Conservation (phyloP, 192 early-diverging fungal genomes). For the Podochytrium sp. region DNA sequence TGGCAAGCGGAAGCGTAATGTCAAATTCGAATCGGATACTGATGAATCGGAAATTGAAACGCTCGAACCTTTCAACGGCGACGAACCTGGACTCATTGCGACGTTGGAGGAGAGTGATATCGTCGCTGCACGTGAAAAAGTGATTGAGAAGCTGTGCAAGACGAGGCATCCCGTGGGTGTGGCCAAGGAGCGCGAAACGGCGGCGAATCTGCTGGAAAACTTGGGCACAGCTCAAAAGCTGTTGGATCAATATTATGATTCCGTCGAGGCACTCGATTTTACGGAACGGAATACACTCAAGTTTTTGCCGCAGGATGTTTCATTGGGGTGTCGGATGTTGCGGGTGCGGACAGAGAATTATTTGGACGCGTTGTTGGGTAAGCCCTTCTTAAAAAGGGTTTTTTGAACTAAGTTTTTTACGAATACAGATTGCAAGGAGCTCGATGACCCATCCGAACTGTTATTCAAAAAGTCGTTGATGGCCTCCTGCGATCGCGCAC, state of each 20-base stretch:
- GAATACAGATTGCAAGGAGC: background rate
- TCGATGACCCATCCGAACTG: conserved; percentile 4
- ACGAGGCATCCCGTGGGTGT: background rate
- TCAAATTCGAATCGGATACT: background rate
- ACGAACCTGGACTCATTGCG: background rate
- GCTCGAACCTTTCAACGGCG: background rate
- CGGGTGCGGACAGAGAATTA: conserved; percentile 1
- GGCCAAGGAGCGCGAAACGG: background rate
- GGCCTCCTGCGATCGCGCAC: background rate
- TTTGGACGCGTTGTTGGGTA: background rate
- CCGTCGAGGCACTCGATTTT: conserved; percentile 6
- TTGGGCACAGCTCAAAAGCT: background rate
- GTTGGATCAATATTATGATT: conserved; percentile 12
- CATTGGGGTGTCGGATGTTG: background rate
- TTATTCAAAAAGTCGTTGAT: background rate
- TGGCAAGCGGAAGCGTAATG: background rate
- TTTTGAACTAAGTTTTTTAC: background rate
- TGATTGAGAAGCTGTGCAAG: background rate
- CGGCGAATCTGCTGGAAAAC: background rate
- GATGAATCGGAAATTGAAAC: background rate
- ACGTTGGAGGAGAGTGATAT: conserved; percentile 20
- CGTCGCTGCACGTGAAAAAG: background rate
- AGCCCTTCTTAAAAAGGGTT: background rate
- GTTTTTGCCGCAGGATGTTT: conserved; percentile 7
- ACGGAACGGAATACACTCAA: background rate